These are phyloP conservation scores for Penicillium verrucosum DNA, from an alignment of 2,329 filamentous ascomycete species.

Conservation along the genomic window DNA sequence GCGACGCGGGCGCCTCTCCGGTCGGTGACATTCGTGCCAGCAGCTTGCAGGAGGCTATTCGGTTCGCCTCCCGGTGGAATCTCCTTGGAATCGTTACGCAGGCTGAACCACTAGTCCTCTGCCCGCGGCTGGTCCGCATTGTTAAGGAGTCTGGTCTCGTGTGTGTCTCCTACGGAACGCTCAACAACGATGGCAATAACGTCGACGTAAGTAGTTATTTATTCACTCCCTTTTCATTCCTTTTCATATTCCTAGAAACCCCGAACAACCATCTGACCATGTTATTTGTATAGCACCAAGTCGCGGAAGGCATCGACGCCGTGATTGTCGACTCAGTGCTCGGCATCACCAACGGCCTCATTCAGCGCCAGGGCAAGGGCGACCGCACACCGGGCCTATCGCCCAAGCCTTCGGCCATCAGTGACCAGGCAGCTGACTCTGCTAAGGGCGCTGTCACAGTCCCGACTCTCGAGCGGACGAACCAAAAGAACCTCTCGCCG, in stretches of 20 bases:
- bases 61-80: constrained; percentile 94
- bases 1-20: constrained; percentile 74
- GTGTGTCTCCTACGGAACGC: constrained; percentile 86
- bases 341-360: constrained; percentile 86
- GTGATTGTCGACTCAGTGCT: constrained; percentile 96
- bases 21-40: constrained; percentile 88
- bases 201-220: constrained; percentile 66
- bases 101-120: constrained; percentile 84
- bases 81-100: constrained; percentile 84
- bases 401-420: constrained; percentile 17
- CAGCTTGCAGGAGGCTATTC: constrained; percentile 89
- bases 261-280: background rate
- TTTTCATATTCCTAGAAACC: background rate
- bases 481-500: constrained; percentile 15
- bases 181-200: constrained; percentile 84
- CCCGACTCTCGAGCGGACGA: constrained; percentile 27
- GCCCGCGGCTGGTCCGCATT: constrained; percentile 81
- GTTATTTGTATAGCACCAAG: constrained; percentile 63
- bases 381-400: constrained; percentile 26
- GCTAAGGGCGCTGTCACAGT: constrained; percentile 21
- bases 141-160: constrained; percentile 93
- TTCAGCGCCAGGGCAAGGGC: constrained; percentile 40
- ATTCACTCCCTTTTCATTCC: background rate
- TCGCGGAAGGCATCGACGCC: constrained; percentile 92
- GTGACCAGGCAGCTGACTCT: constrained; percentile 3